Evolutionary conservation across 2,329 filamentous ascomycete genomes (phyloP).

Genomic region (Mariannaea elegans): DNA sequence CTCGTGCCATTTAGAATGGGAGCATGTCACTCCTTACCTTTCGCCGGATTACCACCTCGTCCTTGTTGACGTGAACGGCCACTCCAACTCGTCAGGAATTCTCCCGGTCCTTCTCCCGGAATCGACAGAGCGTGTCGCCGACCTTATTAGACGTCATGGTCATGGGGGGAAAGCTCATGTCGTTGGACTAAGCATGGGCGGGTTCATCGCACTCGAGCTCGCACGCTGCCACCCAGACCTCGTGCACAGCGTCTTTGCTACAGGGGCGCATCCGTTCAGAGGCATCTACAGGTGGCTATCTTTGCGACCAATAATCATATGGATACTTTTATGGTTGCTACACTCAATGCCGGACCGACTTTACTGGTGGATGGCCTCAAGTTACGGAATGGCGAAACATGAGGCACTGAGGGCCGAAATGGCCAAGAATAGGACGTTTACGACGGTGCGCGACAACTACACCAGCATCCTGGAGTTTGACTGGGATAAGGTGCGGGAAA

Average conservation of each 20-base stretch:
- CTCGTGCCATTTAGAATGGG: not conserved
- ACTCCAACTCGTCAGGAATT: not conserved
- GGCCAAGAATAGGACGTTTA: not conserved
- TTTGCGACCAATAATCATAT: not conserved
- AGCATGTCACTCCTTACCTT: not conserved
- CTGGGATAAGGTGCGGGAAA: not conserved
- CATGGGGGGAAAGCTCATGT: not conserved
- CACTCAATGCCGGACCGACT: not conserved
- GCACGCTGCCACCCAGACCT: not conserved
- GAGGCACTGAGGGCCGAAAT: not conserved
- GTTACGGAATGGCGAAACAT: not conserved
- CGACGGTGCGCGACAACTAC: not conserved
- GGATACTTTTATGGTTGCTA: not conserved
- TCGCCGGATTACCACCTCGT: not conserved
- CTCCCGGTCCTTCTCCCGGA: not conserved
- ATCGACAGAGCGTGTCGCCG: not conserved
- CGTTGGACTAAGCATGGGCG: constrained; percentile 1
- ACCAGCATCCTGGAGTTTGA: not conserved
- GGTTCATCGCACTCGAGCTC: not conserved
- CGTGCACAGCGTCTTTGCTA: constrained; percentile 1
- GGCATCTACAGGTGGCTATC: not conserved
- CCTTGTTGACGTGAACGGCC: not conserved
- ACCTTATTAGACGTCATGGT: not conserved
- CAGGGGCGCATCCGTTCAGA: not conserved
- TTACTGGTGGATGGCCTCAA: constrained; percentile 7